phyloP scores from a whole-genome alignment of 805 yeast species.

The Ogataea corticis region DNA sequence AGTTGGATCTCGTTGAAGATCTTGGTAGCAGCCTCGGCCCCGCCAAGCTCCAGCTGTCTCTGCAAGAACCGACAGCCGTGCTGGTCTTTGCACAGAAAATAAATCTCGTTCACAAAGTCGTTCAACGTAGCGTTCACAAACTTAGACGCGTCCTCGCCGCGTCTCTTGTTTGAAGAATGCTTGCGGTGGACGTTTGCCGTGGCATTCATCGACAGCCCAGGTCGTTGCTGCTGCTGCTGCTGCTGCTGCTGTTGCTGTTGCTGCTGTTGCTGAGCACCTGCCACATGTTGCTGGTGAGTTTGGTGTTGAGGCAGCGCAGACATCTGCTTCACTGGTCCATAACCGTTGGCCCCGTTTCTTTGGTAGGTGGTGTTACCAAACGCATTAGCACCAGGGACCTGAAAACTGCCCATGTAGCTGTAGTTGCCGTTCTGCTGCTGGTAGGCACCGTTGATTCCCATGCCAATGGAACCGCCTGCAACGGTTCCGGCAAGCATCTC shows the following conservation, averaged over 20 bases:
- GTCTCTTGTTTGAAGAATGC: slow-evolving; percentile 34
- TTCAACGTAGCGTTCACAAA: slow-evolving; percentile 66
- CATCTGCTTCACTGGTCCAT: no score
- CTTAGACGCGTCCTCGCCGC: slow-evolving; percentile 69
- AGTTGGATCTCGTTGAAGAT: slow-evolving; percentile 80
- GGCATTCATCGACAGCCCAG: slow-evolving; percentile 26
- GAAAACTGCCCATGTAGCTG: slow-evolving; percentile 1
- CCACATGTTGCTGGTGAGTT: not conserved
- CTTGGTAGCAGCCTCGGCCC: slow-evolving; percentile 61
- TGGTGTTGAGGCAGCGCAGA: slow-evolving; percentile 2
- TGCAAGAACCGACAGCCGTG: slow-evolving; percentile 95
- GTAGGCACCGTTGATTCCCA: slow-evolving; percentile 23
- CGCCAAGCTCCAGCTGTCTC: slow-evolving; percentile 72
- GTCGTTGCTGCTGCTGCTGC: slow-evolving; percentile 15
- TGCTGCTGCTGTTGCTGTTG: slow-evolving; percentile 2
- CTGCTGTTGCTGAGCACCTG: not conserved
- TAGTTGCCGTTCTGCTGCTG: slow-evolving; percentile 6
- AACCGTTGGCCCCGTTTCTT: no score
- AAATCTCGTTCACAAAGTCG: slow-evolving; percentile 73
- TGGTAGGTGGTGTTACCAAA: no score
- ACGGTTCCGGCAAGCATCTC: slow-evolving; percentile 29
- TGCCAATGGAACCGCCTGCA: slow-evolving; percentile 31
- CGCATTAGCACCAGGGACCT: no score
- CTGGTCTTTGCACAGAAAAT: slow-evolving; percentile 87
- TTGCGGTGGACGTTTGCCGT: slow-evolving; percentile 38